Evolutionary conservation across 2,329 filamentous ascomycete species (phyloP), one percentile per base, ranked within the genome.

Genomic region (Colletotrichum tanaceti): DNA sequence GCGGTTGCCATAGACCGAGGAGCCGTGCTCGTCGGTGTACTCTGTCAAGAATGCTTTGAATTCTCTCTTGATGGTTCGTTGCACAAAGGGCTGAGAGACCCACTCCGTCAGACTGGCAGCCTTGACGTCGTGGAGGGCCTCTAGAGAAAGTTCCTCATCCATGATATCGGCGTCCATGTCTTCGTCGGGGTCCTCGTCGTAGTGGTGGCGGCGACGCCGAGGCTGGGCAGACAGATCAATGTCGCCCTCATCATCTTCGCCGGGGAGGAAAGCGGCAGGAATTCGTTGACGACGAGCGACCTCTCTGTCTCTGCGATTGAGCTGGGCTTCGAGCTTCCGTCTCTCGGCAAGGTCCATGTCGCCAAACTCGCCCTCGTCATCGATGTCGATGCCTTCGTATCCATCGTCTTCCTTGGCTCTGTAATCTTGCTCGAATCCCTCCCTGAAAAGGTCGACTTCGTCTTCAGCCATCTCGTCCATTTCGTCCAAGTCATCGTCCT

Each of bases 31-130:
- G 75, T 99, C 96, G 6, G 91, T 97, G 79, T 97, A 98, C 74
- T 98, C 95, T 13, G 96, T 98, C 75, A 99, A 84, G 83, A 99
- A 99, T 3, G 93, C 91, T 79, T 97, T 97, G 88, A 99, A 99
- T 80, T 99, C 96, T 75, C 95, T 89, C 77, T 94, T 94, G 79
- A 99, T 96, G 1, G 94, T 97, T 73, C 93, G 89, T 80, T 97
- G 93, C 14, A 99, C 96, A 16, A 93, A 89, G 3, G 93, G 93
- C 74, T 94, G 91, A 16, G 93, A 90, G 49, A 99, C 92, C 97
- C 97, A 99, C 72, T 99, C 96, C 0, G 94, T 97, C 76, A 99
- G 84, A 73, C 92, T 97, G 20, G 93, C 88, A 20, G 96, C 94
- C 79, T 99, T 99, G 72, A 98, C 91, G 78, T 99, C 96, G 71